Conservation (phyloP, 148 eudicot genomes). For the Amaranthus palmeri region DNA sequence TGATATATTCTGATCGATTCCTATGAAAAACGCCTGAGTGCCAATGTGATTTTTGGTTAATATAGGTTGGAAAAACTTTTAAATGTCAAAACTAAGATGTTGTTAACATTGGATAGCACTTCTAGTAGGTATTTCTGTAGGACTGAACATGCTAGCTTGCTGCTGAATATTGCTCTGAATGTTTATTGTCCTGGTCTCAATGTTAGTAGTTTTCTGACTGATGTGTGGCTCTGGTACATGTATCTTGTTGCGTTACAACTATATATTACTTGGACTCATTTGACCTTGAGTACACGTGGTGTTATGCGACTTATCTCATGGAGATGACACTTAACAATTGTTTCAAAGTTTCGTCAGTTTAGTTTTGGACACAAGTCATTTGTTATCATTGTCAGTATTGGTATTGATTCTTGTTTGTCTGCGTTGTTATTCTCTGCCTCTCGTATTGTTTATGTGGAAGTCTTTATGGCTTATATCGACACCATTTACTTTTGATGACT, state of each 20-base stretch:
- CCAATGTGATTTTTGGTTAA: background rate
- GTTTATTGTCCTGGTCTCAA: background rate
- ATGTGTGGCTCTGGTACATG: background rate
- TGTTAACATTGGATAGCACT: too few relatives aligned
- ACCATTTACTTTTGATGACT: background rate
- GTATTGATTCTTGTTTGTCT: conserved; percentile 1
- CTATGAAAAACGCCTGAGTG: background rate
- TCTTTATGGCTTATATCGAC: background rate
- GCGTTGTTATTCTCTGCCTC: background rate
- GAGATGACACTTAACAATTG: background rate
- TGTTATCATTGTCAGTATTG: background rate
- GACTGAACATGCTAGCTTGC: background rate
- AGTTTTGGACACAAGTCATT: background rate
- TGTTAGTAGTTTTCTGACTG: background rate
- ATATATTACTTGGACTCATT: background rate
- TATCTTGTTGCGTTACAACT: background rate
- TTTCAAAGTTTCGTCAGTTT: background rate
- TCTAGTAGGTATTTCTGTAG: background rate
- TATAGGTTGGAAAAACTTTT: background rate
- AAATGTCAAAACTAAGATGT: background rate
- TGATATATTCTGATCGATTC: background rate
- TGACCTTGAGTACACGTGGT: background rate
- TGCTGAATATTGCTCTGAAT: background rate
- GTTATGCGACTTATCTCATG: background rate
- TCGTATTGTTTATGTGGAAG: background rate